Evolutionary conservation across 2,329 filamentous ascomycete species (phyloP).

Genomic region (Aureobasidium sp.): DNA sequence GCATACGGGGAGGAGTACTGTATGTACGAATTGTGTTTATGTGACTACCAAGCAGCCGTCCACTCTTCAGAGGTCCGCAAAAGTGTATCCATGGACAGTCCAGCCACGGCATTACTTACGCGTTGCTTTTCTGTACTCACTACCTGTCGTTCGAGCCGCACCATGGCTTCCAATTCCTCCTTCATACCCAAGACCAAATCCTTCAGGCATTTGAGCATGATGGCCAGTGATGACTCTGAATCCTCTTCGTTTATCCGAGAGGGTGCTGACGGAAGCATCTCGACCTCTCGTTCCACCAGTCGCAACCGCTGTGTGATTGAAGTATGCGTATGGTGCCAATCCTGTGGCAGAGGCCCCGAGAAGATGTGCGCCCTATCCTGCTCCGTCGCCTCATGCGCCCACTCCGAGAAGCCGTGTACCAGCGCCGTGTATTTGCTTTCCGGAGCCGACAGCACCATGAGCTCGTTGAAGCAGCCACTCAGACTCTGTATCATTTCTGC

Average conservation of each 20-base stretch:
- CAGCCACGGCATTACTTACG: constrained; percentile 33
- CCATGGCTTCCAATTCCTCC: constrained; percentile 5
- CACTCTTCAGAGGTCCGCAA: constrained; percentile 3
- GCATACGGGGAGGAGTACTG: background rate
- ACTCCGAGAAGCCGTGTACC: constrained; percentile 51
- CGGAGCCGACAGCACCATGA: constrained; percentile 50
- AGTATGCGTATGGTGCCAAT: constrained; percentile 10
- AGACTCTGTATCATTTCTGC: constrained; percentile 36
- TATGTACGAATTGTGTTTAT: background rate
- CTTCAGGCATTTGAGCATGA: background rate
- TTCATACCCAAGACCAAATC: constrained; percentile 1
- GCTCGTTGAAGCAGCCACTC: constrained; percentile 46
- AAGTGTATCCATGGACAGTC: background rate
- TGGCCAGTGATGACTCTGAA: background rate
- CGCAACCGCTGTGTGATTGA: constrained; percentile 9
- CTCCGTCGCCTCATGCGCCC: constrained; percentile 34
- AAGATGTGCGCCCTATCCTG: background rate
- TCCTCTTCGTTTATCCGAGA: background rate
- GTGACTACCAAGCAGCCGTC: background rate
- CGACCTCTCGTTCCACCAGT: constrained; percentile 12
- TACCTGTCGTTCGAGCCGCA: constrained; percentile 7
- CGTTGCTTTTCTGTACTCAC: constrained; percentile 7
- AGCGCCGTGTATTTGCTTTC: constrained; percentile 49
- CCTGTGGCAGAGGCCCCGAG: background rate
- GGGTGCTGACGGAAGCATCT: background rate